These are phyloP conservation scores for Ophiostoma pallidulum DNA, from an alignment of 2,329 filamentous ascomycete genomes.

Conservation along the genomic window DNA sequence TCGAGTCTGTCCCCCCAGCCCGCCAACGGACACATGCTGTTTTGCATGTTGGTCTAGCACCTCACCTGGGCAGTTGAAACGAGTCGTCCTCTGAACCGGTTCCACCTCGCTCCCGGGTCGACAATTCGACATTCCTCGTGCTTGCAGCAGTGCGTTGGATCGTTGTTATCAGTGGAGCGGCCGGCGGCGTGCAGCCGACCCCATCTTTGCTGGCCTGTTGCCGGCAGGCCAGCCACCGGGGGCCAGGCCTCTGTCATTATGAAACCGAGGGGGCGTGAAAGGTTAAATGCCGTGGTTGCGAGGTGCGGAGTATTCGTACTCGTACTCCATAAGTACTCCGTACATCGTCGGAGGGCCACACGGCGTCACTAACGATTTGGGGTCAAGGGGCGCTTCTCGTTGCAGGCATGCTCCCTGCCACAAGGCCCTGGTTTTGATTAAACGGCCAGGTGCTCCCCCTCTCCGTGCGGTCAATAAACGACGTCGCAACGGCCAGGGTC, in stretches of 20 bases:
- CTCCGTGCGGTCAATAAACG: no score
- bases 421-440: conserved; percentile 2
- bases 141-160: no score
- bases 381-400: conserved; percentile 2
- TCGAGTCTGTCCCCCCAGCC: no score
- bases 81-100: no score
- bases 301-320: neutral
- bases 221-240: neutral
- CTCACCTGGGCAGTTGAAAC: no score
- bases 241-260: neutral
- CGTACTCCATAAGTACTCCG: neutral
- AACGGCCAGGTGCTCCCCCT: neutral
- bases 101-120: no score
- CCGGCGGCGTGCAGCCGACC: no score
- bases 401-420: conserved; percentile 6
- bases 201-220: no score
- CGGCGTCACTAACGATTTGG: neutral
- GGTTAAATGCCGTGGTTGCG: neutral
- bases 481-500: neutral
- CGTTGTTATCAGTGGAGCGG: no score
- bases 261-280: neutral
- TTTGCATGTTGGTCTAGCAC: no score
- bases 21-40: no score
- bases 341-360: neutral
- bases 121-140: no score